Evolutionary conservation across 1,284 basidiomycete species (phyloP).

Genomic region (Trichosporon inkin): DNA sequence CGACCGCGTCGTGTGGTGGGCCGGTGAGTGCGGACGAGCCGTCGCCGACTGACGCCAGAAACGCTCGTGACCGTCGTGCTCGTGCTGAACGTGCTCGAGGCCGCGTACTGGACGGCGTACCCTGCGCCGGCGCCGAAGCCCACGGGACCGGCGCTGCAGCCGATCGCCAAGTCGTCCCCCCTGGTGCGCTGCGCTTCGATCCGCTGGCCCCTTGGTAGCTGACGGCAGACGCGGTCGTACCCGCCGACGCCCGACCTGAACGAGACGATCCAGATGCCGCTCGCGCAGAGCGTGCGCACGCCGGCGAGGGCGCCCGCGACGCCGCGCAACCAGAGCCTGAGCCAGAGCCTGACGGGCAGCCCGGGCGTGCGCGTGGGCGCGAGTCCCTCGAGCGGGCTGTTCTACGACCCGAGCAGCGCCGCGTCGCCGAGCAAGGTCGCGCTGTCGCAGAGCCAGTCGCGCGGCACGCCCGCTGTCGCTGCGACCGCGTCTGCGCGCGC

Average conservation of each 20-base stretch:
- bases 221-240: slow-evolving; percentile 17
- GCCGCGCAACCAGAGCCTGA: slow-evolving; percentile 1
- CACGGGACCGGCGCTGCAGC: slow-evolving; percentile 16
- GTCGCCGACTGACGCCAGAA: slow-evolving; percentile 25
- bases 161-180: slow-evolving; percentile 34
- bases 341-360: neutral
- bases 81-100: slow-evolving; percentile 35
- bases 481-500: too few species aligned
- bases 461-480: neutral
- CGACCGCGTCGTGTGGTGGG: slow-evolving; percentile 17
- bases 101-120: slow-evolving; percentile 31
- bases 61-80: slow-evolving; percentile 25
- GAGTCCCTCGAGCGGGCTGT: slow-evolving; percentile 30
- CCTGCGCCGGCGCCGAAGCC: slow-evolving; percentile 32
- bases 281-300: neutral
- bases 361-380: neutral
- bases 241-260: slow-evolving; percentile 12
- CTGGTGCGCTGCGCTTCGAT: slow-evolving; percentile 32
- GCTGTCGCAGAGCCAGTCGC: neutral
- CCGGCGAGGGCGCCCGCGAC: neutral
- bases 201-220: neutral
- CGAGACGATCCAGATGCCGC: neutral
- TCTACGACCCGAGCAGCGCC: slow-evolving; percentile 28
- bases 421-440: slow-evolving; percentile 18
- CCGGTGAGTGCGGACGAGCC: slow-evolving; percentile 19